Evolutionary conservation across 441 rosid genomes (phyloP).

Genomic region (Populus hybrid): DNA sequence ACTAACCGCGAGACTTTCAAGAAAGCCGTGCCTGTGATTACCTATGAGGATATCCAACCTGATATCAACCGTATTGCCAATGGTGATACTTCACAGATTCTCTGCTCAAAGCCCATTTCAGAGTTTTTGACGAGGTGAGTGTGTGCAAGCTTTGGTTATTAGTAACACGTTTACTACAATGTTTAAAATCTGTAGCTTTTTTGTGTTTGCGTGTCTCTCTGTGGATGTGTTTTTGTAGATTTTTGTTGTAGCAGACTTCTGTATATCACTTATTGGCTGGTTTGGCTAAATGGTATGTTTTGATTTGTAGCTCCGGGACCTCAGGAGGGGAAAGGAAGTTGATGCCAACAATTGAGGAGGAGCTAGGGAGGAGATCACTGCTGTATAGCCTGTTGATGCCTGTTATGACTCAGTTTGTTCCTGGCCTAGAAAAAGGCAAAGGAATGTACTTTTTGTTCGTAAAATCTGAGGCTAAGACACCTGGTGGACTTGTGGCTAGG

Average conservation of each 20-base stretch:
- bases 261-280: neutral
- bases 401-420: slow-evolving; percentile 80
- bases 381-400: slow-evolving; percentile 93
- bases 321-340: slow-evolving; percentile 95
- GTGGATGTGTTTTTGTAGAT: neutral
- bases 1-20: slow-evolving; percentile 74
- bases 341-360: slow-evolving; percentile 96
- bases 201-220: neutral
- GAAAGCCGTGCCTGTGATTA: slow-evolving; percentile 63
- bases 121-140: slow-evolving; percentile 90
- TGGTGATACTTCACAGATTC: slow-evolving; percentile 81
- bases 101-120: slow-evolving; percentile 84
- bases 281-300: slow-evolving; percentile 19
- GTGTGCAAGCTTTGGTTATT: neutral
- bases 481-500: slow-evolving; percentile 83
- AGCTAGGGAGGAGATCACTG: slow-evolving; percentile 68
- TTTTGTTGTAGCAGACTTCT: neutral
- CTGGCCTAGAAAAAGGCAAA: slow-evolving; percentile 87
- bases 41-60: slow-evolving; percentile 77
- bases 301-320: slow-evolving; percentile 75
- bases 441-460: slow-evolving; percentile 97
- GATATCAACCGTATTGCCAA: slow-evolving; percentile 85
- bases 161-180: neutral
- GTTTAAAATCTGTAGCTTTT: neutral
- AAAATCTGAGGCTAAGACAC: slow-evolving; percentile 86